Evolutionary conservation across 1,139 yeast genomes (phyloP).

Genomic region (Citeromyces hawaiiensis): DNA sequence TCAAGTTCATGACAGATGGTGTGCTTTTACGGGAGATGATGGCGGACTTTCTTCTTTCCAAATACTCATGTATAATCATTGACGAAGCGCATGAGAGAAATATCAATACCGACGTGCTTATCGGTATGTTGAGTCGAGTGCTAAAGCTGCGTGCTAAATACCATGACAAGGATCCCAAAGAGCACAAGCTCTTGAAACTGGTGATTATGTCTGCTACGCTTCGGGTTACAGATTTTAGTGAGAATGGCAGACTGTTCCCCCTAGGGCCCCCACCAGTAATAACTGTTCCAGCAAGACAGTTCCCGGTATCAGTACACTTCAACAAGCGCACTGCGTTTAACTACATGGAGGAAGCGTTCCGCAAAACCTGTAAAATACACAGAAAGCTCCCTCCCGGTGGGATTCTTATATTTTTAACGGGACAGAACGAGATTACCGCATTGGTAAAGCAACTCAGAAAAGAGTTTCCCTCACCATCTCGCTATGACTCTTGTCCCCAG

Average conservation of each 20-base stretch:
- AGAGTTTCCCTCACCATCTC: slow-evolving; percentile 50
- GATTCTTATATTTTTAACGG: slow-evolving; percentile 81
- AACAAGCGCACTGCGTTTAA: slow-evolving; percentile 65
- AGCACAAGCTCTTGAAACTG: slow-evolving; percentile 47
- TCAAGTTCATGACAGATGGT: slow-evolving; percentile 99
- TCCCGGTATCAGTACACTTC: slow-evolving; percentile 88
- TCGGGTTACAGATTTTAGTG: slow-evolving; percentile 85
- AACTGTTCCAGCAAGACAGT: slow-evolving; percentile 89
- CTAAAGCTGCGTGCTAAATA: slow-evolving; percentile 57
- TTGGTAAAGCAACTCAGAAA: slow-evolving; percentile 57
- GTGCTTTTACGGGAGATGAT: slow-evolving; percentile 86
- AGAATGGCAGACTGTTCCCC: slow-evolving; percentile 58
- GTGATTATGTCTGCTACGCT: slow-evolving; percentile 93
- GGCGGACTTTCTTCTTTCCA: slow-evolving; percentile 65
- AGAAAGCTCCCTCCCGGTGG: slow-evolving; percentile 86
- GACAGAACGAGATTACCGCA: slow-evolving; percentile 79
- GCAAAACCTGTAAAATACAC: slow-evolving; percentile 81
- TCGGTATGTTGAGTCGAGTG: slow-evolving; percentile 90
- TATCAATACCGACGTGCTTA: slow-evolving; percentile 86
- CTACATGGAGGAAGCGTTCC: slow-evolving; percentile 78
- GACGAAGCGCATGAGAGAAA: slow-evolving; percentile 99
- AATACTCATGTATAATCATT: slow-evolving; percentile 76
- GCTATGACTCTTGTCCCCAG: slow-evolving; percentile 16
- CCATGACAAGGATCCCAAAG: slow-evolving; percentile 29
- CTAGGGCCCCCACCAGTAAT: slow-evolving; percentile 70